These are phyloP conservation scores for Lithospermum erythrorhizon DNA, from an alignment of 257 asterid species.

Conservation along the genomic window DNA sequence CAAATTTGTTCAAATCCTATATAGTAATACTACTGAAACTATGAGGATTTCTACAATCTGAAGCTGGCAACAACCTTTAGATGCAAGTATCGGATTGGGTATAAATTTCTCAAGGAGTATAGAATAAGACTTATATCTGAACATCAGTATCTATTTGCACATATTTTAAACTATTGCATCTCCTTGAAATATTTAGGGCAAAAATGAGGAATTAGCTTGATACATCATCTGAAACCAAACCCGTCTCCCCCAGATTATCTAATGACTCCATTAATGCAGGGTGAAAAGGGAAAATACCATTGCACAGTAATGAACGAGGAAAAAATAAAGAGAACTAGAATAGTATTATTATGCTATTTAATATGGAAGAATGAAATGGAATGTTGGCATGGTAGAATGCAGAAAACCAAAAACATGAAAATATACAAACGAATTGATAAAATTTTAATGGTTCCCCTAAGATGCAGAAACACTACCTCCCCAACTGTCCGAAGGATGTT, in stretches of 20 bases:
- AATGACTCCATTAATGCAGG: too few relatives aligned
- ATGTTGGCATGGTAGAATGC: slow-evolving; percentile 1
- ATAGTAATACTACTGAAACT: neutral
- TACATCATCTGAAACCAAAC: neutral
- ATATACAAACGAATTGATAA: neutral
- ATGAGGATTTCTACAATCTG: too few relatives aligned
- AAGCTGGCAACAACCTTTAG: neutral
- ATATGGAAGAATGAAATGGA: neutral
- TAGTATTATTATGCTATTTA: neutral
- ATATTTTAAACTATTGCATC: neutral
- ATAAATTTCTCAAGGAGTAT: neutral
- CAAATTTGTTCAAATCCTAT: neutral
- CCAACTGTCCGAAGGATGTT: slow-evolving; percentile 87
- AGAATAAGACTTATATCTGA: too few relatives aligned
- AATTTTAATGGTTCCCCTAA: neutral
- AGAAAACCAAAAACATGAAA: neutral
- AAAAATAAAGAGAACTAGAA: neutral
- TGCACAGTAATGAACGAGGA: neutral
- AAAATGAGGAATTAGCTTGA: neutral
- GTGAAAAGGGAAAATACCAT: neutral
- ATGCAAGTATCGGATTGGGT: neutral
- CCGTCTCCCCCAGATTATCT: too few relatives aligned
- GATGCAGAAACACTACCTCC: slow-evolving; percentile 37
- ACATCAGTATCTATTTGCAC: neutral
- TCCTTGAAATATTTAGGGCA: neutral